Evolutionary conservation across 2,329 filamentous ascomycete genomes (phyloP).

Genomic region (Exophiala xenobiotica): DNA sequence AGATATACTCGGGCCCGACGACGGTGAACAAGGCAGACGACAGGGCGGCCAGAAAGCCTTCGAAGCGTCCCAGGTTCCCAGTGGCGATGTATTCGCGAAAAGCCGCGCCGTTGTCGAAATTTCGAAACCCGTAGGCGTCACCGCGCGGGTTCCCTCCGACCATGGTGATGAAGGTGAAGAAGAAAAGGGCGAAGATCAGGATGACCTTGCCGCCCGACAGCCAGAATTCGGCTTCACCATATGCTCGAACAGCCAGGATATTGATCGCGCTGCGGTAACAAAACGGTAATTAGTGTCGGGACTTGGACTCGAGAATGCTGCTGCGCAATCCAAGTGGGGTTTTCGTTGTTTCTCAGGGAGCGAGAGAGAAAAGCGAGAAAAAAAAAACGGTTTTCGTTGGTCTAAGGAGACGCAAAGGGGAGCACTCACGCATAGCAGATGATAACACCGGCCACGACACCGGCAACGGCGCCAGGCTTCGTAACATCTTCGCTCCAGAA

Average conservation of each 20-base stretch:
- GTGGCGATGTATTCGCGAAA: constrained; percentile 3
- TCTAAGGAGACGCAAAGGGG: neutral
- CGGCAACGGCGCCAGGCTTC: constrained; percentile 33
- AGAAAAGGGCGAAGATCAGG: constrained; percentile 64
- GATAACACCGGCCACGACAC: constrained; percentile 38
- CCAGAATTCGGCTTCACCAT: constrained; percentile 70
- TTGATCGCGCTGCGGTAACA: constrained; percentile 54
- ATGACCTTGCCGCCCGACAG: constrained; percentile 67
- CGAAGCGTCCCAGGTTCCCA: constrained; percentile 25
- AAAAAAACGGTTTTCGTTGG: too few species aligned
- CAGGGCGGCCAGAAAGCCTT: constrained; percentile 63
- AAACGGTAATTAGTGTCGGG: neutral
- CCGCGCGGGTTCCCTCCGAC: constrained; percentile 71
- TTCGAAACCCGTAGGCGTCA: constrained; percentile 68
- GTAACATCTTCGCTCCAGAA: constrained; percentile 40
- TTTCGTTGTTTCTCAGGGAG: too few species aligned
- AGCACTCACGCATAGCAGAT: constrained; percentile 38
- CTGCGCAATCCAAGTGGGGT: too few species aligned
- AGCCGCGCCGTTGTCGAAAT: constrained; percentile 61
- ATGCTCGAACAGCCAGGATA: constrained; percentile 66
- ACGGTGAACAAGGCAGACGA: constrained; percentile 67
- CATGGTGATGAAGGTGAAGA: constrained; percentile 78
- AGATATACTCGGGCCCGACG: constrained; percentile 60
- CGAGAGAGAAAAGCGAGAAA: too few species aligned
- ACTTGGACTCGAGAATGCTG: too few species aligned